Conservation (phyloP, 2,329 filamentous ascomycete genomes). For the Calonectria henricotiae region DNA sequence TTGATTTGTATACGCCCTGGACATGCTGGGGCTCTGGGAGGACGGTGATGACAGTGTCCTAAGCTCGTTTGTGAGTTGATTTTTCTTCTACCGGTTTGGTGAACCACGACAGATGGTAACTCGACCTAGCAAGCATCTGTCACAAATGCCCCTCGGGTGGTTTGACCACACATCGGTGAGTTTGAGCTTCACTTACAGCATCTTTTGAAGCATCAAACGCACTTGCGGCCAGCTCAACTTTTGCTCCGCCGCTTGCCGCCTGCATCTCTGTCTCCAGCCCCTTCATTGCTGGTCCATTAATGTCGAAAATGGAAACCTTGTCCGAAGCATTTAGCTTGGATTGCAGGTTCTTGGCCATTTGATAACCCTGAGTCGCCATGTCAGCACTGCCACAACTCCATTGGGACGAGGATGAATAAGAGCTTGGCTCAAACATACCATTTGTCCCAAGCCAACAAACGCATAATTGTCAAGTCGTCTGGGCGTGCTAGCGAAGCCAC, state of each 20-base stretch:
- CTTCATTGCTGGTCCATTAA: constrained; percentile 67
- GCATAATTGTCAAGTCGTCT: constrained; percentile 69
- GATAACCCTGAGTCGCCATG: constrained; percentile 66
- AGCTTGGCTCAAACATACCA: constrained; percentile 62
- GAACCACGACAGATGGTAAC: background rate
- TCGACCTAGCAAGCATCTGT: background rate
- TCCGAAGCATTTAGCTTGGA: constrained; percentile 69
- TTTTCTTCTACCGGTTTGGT: background rate
- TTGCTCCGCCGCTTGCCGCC: constrained; percentile 63
- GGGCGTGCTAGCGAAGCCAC: constrained; percentile 68
- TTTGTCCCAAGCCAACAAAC: constrained; percentile 75
- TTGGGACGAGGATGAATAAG: background rate
- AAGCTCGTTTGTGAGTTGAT: constrained; percentile 34
- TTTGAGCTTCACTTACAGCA: constrained; percentile 63
- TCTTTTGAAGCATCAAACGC: constrained; percentile 68
- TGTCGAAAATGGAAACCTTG: constrained; percentile 70
- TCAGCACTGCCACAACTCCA: constrained; percentile 33
- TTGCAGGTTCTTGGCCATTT: constrained; percentile 77
- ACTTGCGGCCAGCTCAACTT: constrained; percentile 63
- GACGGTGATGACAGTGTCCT: constrained; percentile 92
- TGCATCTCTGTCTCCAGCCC: constrained; percentile 67
- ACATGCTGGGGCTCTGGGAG: constrained; percentile 93
- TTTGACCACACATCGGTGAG: background rate
- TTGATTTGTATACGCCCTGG: constrained; percentile 83
- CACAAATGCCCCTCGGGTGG: background rate